These are phyloP conservation scores for Pseudomonodictys pantanalensis DNA, from an alignment of 495 filamentous ascomycete species.

Conservation along the genomic window DNA sequence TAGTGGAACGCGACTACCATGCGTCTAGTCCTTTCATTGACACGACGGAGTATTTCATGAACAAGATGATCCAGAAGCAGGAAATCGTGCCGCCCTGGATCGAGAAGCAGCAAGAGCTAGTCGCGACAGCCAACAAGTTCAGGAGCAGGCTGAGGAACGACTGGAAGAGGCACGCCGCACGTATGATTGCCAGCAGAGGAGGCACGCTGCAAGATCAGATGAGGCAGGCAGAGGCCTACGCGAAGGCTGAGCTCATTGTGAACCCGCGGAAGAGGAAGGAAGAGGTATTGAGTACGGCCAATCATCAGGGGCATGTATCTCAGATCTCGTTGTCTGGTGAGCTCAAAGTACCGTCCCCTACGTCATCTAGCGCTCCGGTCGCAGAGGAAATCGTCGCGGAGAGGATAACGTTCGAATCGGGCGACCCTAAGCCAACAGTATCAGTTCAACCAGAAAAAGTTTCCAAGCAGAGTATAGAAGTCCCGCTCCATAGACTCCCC, in stretches of 20 bases:
- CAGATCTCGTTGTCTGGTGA: slow-evolving; percentile 48
- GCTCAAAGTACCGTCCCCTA: slow-evolving; percentile 28
- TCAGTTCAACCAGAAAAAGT: not conserved
- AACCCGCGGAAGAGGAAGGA: slow-evolving; percentile 47
- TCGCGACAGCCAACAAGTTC: slow-evolving; percentile 65
- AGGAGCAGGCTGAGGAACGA: slow-evolving; percentile 70
- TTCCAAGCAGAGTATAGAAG: not conserved
- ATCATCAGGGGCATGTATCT: slow-evolving; percentile 42
- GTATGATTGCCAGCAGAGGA: slow-evolving; percentile 75
- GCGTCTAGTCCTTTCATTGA: slow-evolving; percentile 88
- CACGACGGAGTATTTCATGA: slow-evolving; percentile 97
- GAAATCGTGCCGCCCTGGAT: slow-evolving; percentile 86
- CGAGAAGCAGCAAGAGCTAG: slow-evolving; percentile 93
- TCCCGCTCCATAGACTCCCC: slow-evolving; percentile 6
- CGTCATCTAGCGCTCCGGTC: not conserved
- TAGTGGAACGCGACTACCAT: slow-evolving; percentile 72
- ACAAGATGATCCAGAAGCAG: slow-evolving; percentile 96
- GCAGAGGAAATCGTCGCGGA: slow-evolving; percentile 9
- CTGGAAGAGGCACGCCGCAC: slow-evolving; percentile 82
- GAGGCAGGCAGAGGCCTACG: slow-evolving; percentile 66
- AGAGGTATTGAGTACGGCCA: slow-evolving; percentile 49
- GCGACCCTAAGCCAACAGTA: not conserved
- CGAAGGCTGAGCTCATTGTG: slow-evolving; percentile 61
- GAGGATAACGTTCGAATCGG: not conserved
- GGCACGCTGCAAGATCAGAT: slow-evolving; percentile 77